Conservation (phyloP, 306 rosid genomes). For the Rubus parviflorus region DNA sequence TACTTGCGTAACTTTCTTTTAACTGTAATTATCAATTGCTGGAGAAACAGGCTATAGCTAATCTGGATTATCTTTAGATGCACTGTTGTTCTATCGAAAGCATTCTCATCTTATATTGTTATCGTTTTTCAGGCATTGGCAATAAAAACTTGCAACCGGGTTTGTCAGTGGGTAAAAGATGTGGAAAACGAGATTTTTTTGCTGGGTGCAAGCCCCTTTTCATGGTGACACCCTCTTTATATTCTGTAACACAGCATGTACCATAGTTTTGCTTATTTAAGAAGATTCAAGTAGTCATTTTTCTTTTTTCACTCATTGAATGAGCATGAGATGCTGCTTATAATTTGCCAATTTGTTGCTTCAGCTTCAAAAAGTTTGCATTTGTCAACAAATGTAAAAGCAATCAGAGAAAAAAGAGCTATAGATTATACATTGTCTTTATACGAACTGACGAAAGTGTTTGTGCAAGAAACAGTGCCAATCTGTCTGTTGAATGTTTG, state of each 20-base stretch:
- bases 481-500: background rate
- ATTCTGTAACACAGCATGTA: conserved; percentile 48
- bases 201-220: conserved; percentile 96
- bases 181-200: conserved; percentile 91
- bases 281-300: conserved; percentile 26
- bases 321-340: background rate
- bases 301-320: conserved; percentile 1
- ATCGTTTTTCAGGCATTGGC: conserved; percentile 70
- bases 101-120: conserved; percentile 29
- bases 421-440: background rate
- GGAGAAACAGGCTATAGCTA: background rate
- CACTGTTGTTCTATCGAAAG: background rate
- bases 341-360: conserved; percentile 8
- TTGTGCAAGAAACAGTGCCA: background rate
- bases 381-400: conserved; percentile 9
- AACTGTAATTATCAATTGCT: background rate
- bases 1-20: background rate
- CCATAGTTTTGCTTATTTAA: conserved; percentile 37
- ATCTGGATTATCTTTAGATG: background rate
- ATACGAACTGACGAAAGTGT: too few species aligned
- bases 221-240: conserved; percentile 68
- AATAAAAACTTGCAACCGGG: conserved; percentile 88
- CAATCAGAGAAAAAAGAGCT: background rate
- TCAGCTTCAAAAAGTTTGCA: conserved; percentile 5
- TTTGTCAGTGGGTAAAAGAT: conserved; percentile 95